Evolutionary conservation across 495 filamentous ascomycete species (phyloP).

Genomic region (Talaromyces adpressus): DNA sequence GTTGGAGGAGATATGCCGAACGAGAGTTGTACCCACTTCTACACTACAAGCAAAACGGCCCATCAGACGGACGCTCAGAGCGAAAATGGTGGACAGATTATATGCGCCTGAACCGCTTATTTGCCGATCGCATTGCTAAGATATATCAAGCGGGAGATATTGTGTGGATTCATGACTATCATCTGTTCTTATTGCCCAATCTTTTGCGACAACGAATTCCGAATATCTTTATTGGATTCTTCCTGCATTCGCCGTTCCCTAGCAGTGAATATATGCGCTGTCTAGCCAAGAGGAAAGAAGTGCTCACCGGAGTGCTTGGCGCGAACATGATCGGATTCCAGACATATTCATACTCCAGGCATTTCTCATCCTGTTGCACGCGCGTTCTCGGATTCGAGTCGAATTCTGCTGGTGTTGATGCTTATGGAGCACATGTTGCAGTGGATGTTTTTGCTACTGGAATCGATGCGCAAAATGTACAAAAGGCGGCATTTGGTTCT

Average conservation of each 20-base stretch:
- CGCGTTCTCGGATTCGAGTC: conserved; percentile 81
- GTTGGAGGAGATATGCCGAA: conserved; percentile 86
- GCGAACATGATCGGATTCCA: conserved; percentile 91
- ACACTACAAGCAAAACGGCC: conserved; percentile 89
- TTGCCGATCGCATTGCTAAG: conserved; percentile 77
- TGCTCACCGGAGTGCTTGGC: conserved; percentile 79
- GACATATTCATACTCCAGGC: conserved; percentile 83
- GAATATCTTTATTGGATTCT: conserved; percentile 85
- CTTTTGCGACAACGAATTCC: conserved; percentile 75
- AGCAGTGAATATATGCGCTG: conserved; percentile 90
- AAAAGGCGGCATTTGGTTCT: conserved; percentile 61
- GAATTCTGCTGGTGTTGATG: conserved; percentile 71
- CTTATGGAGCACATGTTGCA: conserved; percentile 78
- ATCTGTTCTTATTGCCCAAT: conserved; percentile 77
- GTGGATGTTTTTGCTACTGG: conserved; percentile 90
- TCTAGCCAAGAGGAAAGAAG: conserved; percentile 75
- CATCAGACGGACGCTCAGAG: conserved; percentile 73
- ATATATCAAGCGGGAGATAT: conserved; percentile 87
- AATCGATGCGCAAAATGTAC: conserved; percentile 69
- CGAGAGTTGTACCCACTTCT: conserved; percentile 82
- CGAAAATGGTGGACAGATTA: conserved; percentile 86
- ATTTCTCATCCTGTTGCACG: conserved; percentile 88
- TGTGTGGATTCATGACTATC: conserved; percentile 87
- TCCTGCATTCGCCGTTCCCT: conserved; percentile 85
- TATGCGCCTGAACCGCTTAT: conserved; percentile 76